Conservation (phyloP, 495 filamentous ascomycete genomes). For the Hyaloscypha hepaticicola region DNA sequence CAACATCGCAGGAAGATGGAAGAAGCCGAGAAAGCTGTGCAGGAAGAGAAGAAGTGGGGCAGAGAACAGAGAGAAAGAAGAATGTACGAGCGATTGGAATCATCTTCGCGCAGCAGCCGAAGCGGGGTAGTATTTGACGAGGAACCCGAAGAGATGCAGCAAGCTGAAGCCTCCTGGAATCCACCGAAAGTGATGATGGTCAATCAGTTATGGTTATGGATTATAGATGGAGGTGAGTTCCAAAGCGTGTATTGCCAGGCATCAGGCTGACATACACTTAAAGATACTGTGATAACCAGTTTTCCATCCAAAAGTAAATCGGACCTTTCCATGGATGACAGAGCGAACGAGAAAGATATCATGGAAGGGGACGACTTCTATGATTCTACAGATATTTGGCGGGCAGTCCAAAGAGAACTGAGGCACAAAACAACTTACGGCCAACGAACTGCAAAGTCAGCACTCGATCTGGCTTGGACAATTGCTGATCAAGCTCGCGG, state of each 20-base stretch:
- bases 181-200: conserved; percentile 1
- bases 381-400: conserved; percentile 12
- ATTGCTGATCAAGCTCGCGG: conserved; percentile 4
- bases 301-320: conserved; percentile 5
- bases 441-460: conserved; percentile 2
- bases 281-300: conserved; percentile 1
- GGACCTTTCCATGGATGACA: neutral
- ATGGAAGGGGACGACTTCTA: conserved; percentile 4
- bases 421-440: neutral
- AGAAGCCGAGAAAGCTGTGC: neutral
- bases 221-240: neutral
- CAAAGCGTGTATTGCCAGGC: neutral
- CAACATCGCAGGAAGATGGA: neutral
- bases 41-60: neutral
- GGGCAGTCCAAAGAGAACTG: conserved; percentile 2
- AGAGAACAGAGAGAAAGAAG: neutral
- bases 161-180: neutral
- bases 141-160: neutral
- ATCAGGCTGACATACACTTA: neutral
- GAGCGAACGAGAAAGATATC: neutral
- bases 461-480: conserved; percentile 13
- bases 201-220: conserved; percentile 2
- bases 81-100: neutral
- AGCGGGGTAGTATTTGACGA: neutral
- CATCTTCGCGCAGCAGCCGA: neutral